Evolutionary conservation across 2,329 filamentous ascomycete species (phyloP).

Genomic region (Botryotinia convoluta): DNA sequence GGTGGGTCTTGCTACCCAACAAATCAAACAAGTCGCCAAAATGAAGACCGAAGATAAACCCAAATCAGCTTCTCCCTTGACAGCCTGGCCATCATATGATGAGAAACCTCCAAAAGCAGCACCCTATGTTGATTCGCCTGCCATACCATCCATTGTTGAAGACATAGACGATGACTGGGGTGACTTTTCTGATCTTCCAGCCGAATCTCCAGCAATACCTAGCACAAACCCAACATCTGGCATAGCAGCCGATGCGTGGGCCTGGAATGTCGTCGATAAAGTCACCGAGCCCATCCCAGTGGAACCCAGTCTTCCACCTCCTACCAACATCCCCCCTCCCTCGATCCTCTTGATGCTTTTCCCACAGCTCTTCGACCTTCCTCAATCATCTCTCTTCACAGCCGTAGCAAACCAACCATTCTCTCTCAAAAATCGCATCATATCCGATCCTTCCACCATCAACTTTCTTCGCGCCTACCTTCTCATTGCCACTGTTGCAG

Average conservation of each 20-base stretch:
- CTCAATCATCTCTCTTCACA: conserved; percentile 63
- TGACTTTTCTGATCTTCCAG: conserved; percentile 48
- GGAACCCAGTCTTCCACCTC: conserved; percentile 24
- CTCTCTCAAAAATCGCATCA: conserved; percentile 59
- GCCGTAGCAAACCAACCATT: conserved; percentile 58
- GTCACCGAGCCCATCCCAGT: conserved; percentile 20
- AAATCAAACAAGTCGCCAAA: conserved; percentile 37
- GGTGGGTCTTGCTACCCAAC: conserved; percentile 45
- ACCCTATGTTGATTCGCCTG: conserved; percentile 33
- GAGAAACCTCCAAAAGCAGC: conserved; percentile 24
- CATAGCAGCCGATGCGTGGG: conserved; percentile 33
- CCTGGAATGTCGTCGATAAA: conserved; percentile 36
- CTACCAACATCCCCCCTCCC: conserved; percentile 82
- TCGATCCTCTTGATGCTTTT: conserved; percentile 78
- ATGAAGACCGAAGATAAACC: conserved; percentile 38
- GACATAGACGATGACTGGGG: conserved; percentile 51
- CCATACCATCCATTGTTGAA: conserved; percentile 30
- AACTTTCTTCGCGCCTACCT: conserved; percentile 65
- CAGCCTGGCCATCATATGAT: conserved; percentile 36
- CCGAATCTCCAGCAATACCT: conserved; percentile 29
- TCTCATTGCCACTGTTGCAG: conserved; percentile 63
- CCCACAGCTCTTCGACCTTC: conserved; percentile 65
- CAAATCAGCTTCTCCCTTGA: conserved; percentile 36
- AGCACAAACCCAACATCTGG: conserved; percentile 24
- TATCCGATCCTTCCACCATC: conserved; percentile 60